phyloP scores from a whole-genome alignment of 1,284 basidiomycete species.

The Ustilago hordei region DNA sequence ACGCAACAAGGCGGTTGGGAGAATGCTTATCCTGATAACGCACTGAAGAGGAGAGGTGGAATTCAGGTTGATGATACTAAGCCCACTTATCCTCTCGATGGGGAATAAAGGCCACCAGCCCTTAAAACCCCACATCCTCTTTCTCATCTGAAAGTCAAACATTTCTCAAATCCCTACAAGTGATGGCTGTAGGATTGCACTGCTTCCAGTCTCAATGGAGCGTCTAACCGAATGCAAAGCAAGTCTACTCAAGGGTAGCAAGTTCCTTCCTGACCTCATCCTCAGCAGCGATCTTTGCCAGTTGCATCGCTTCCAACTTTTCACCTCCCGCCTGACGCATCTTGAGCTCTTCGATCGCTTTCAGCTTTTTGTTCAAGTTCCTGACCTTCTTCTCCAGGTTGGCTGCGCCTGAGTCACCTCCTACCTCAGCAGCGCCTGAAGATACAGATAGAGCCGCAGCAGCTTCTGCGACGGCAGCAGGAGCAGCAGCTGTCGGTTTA shows the following conservation, averaged over 20 bases:
- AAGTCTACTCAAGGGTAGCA: conserved; percentile 70
- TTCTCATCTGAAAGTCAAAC: neutral
- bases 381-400: conserved; percentile 73
- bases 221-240: neutral
- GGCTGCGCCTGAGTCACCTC: conserved; percentile 46
- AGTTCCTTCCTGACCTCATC: conserved; percentile 85
- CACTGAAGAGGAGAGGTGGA: conserved; percentile 67
- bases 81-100: conserved; percentile 71
- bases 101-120: conserved; percentile 58
- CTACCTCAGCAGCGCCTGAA: conserved; percentile 55
- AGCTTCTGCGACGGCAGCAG: conserved; percentile 15
- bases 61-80: conserved; percentile 68
- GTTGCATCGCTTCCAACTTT: conserved; percentile 88
- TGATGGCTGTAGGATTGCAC: neutral
- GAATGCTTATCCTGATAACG: conserved; percentile 69
- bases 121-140: neutral
- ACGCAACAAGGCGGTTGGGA: conserved; percentile 71
- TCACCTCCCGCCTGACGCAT: conserved; percentile 87
- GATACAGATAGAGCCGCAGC: conserved; percentile 16
- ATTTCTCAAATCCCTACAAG: neutral
- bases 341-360: conserved; percentile 95
- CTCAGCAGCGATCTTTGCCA: conserved; percentile 94
- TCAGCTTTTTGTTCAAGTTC: conserved; percentile 91
- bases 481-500: conserved; percentile 32
- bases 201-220: neutral